These are phyloP conservation scores for Biscutella auriculata DNA, from an alignment of 441 rosid genomes.

Conservation along the genomic window DNA sequence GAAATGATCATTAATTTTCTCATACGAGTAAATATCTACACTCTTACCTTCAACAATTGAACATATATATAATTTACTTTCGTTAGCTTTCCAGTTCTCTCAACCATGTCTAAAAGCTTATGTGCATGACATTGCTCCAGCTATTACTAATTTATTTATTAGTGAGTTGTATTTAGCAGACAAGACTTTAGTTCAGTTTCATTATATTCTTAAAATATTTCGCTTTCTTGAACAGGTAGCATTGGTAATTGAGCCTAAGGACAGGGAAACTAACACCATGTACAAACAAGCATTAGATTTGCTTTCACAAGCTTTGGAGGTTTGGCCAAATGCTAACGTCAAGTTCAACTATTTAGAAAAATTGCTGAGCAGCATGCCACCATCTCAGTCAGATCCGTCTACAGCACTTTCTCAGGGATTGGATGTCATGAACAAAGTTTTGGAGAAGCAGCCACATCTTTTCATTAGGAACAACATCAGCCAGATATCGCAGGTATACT, in stretches of 20 bases:
- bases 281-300: conserved; percentile 90
- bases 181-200: neutral
- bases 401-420: conserved; percentile 95
- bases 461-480: conserved; percentile 85
- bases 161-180: conserved; percentile 2
- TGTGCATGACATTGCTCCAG: neutral
- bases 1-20: conserved; percentile 99
- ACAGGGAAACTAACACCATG: conserved; percentile 88
- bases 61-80: conserved; percentile 1
- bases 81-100: neutral
- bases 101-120: conserved; percentile 3
- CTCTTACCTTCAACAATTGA: neutral
- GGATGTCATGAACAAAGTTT: conserved; percentile 98
- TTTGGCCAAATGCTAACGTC: conserved; percentile 98
- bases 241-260: conserved; percentile 98
- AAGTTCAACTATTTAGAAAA: conserved; percentile 94
- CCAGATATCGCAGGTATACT: conserved; percentile 88
- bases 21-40: conserved; percentile 61
- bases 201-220: neutral
- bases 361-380: conserved; percentile 77
- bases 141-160: conserved; percentile 1
- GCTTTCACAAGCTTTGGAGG: conserved; percentile 94
- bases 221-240: conserved; percentile 59
- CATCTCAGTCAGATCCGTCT: conserved; percentile 95
- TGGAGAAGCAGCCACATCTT: conserved; percentile 95